Evolutionary conservation across 2,329 filamentous ascomycete genomes (phyloP).

Genomic region (Diaporthe destruens): DNA sequence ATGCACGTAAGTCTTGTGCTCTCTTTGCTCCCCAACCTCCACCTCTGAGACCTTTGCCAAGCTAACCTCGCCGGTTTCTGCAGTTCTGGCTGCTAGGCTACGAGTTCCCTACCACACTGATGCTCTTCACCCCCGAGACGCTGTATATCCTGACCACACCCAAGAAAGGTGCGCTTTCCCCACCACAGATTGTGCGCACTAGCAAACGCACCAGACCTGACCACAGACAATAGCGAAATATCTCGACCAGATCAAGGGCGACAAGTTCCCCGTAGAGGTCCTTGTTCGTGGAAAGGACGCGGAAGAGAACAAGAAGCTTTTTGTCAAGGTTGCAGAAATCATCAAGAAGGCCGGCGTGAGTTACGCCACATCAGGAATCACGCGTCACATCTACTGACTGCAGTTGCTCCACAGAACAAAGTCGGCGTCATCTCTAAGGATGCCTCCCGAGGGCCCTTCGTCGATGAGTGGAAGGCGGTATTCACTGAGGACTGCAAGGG

Average conservation of each 20-base stretch:
- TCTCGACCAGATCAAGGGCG: constrained; percentile 89
- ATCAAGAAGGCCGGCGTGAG: constrained; percentile 90
- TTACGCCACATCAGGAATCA: constrained; percentile 45
- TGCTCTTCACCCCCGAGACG: constrained; percentile 89
- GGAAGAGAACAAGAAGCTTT: constrained; percentile 91
- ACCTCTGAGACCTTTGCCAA: constrained; percentile 9
- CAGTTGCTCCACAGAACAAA: constrained; percentile 74
- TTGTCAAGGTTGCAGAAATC: constrained; percentile 83
- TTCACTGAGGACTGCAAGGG: constrained; percentile 85
- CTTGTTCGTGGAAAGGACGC: constrained; percentile 92
- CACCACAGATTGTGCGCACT: not conserved
- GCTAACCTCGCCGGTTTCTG: constrained; percentile 30
- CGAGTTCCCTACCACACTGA: constrained; percentile 95
- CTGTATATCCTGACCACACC: constrained; percentile 95
- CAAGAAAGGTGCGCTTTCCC: constrained; percentile 81
- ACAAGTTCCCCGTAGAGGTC: constrained; percentile 92
- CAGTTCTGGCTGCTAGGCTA: constrained; percentile 99
- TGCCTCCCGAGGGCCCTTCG: constrained; percentile 85
- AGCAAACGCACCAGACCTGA: constrained; percentile 49
- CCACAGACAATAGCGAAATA: constrained; percentile 78
- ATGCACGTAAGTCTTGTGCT: constrained; percentile 76
- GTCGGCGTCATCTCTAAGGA: constrained; percentile 90
- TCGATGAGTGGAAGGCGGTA: constrained; percentile 94
- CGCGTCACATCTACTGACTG: constrained; percentile 8
- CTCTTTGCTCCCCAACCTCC: not conserved